Percentiles rank a stretch among this genome's conserved stretches.
Conservation (phyloP, 1,284 basidiomycete species). For the Irpex lacteus region DNA sequence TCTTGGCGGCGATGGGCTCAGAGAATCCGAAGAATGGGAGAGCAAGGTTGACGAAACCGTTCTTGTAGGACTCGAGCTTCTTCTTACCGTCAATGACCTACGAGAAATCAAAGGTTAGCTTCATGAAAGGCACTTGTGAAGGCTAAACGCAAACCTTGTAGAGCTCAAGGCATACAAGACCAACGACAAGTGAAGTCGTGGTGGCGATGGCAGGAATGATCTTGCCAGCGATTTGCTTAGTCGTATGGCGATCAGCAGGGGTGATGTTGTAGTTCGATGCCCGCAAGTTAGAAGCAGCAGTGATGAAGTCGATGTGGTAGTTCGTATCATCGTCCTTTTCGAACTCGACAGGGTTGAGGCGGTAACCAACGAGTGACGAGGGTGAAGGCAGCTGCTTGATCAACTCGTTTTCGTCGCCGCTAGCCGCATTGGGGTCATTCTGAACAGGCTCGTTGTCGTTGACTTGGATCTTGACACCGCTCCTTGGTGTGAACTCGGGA, state of each 20-base stretch:
- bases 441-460: constrained; percentile 60
- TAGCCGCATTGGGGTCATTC: constrained; percentile 68
- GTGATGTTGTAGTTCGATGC: constrained; percentile 95
- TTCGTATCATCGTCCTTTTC: constrained; percentile 99
- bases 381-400: constrained; percentile 78
- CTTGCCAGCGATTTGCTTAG: constrained; percentile 99
- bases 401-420: constrained; percentile 52
- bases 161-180: constrained; percentile 93
- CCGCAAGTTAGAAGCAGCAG: constrained; percentile 95
- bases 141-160: constrained; percentile 71
- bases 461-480: constrained; percentile 92
- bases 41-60: constrained; percentile 97
- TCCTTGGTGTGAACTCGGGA: constrained; percentile 83
- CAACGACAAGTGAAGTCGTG: constrained; percentile 93
- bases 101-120: neutral
- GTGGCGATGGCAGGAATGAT: constrained; percentile 99
- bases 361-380: constrained; percentile 91
- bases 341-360: constrained; percentile 93
- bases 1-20: constrained; percentile 92
- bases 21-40: constrained; percentile 99
- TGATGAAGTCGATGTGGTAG: constrained; percentile 99
- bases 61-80: constrained; percentile 95
- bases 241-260: constrained; percentile 88
- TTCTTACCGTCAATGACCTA: constrained; percentile 95
- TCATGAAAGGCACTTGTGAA: neutral